phyloP scores from a whole-genome alignment of 2,329 filamentous ascomycete genomes.

The Epichloe festucae region DNA sequence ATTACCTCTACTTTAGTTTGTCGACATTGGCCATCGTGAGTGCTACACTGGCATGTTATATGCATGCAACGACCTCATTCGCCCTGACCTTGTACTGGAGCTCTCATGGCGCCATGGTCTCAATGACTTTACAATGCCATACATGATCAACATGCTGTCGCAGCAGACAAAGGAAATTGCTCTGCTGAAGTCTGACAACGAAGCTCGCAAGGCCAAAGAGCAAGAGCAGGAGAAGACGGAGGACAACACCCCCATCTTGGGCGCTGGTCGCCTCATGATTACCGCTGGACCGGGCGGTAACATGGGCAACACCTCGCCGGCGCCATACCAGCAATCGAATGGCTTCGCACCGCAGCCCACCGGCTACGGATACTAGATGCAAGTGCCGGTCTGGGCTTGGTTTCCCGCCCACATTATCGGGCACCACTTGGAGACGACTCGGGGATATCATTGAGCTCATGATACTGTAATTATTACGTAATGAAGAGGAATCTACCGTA shows the following conservation, averaged over 20 bases:
- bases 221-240: conserved; percentile 67
- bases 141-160: conserved; percentile 96
- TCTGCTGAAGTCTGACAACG: conserved; percentile 84
- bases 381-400: conserved; percentile 17
- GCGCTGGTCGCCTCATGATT: conserved; percentile 81
- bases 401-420: conserved; percentile 5
- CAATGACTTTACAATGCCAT: conserved; percentile 96
- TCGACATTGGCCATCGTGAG: conserved; percentile 96
- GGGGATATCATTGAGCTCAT: conserved; percentile 13
- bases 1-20: conserved; percentile 52
- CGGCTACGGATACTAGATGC: conserved; percentile 55
- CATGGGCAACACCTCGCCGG: conserved; percentile 39
- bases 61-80: conserved; percentile 93
- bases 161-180: conserved; percentile 84
- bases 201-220: conserved; percentile 75
- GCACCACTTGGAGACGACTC: conserved; percentile 5
- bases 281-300: conserved; percentile 69
- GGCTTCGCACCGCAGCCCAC: conserved; percentile 79
- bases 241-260: conserved; percentile 86
- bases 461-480: conserved; percentile 3
- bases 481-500: background rate
- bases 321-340: conserved; percentile 64
- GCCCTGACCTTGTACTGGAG: conserved; percentile 84
- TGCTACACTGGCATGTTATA: conserved; percentile 99
- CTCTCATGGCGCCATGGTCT: conserved; percentile 94